These are phyloP conservation scores for Eimeria brunetti DNA, from an alignment of 169 alveolate species.

Conservation along the genomic window DNA sequence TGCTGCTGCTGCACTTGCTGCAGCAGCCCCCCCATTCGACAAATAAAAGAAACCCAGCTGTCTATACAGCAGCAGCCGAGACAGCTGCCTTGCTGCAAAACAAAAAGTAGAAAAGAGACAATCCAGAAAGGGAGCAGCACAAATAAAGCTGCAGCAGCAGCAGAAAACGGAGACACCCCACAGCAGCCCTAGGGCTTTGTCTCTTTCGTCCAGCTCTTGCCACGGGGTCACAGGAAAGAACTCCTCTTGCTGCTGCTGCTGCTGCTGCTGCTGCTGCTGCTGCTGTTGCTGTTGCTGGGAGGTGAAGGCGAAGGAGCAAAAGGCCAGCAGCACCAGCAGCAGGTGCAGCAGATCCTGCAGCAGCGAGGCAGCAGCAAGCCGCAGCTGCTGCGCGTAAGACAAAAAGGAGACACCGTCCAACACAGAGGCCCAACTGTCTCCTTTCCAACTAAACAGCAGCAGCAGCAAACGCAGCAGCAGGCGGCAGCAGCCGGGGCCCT, in stretches of 20 bases:
- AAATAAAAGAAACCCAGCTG: not conserved
- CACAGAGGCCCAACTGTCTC: not conserved
- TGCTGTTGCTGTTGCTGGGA: not conserved
- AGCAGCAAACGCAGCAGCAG: not conserved
- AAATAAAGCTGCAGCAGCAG: not conserved
- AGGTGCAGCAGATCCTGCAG: not conserved
- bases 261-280: slow-evolving; percentile 1
- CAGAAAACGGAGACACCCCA: not conserved
- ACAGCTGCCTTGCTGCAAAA: not conserved
- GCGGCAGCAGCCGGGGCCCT: not conserved
- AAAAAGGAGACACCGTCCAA: slow-evolving; percentile 8
- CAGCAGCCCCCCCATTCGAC: not conserved
- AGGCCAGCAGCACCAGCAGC: slow-evolving; percentile 30
- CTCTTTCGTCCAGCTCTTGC: not conserved
- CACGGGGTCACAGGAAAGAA: slow-evolving; percentile 42
- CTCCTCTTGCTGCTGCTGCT: slow-evolving; percentile 8
- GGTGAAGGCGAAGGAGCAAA: not conserved
- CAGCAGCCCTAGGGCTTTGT: slow-evolving; percentile 6
- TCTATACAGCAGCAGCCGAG: slow-evolving; percentile 4
- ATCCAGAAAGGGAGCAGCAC: slow-evolving; percentile 30
- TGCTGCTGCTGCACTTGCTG: slow-evolving; percentile 1
- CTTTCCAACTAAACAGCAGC: not conserved
- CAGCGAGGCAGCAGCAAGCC: slow-evolving; percentile 38
- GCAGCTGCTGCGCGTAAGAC: slow-evolving; percentile 51
- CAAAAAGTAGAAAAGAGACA: not conserved